phyloP scores from a whole-genome alignment of 2,329 filamentous ascomycete species.

The Sphaerulina vaccinii region DNA sequence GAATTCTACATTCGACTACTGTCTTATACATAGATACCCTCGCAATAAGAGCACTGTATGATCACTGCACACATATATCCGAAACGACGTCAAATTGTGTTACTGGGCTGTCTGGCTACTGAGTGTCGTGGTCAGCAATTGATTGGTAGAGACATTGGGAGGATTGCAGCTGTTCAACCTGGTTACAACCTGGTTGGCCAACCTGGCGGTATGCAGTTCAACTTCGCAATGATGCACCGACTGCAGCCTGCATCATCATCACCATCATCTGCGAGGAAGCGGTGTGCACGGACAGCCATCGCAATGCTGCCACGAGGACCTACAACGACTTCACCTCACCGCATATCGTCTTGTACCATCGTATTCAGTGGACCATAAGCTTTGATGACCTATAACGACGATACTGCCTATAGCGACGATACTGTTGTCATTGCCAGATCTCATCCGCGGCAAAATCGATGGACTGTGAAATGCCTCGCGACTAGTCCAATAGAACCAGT shows the following conservation, averaged over 20 bases:
- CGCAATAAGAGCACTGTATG: too few relatives aligned
- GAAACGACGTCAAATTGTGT: too few relatives aligned
- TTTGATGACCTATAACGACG: background rate
- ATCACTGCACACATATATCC: too few relatives aligned
- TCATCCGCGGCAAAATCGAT: too few relatives aligned
- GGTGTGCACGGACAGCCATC: background rate
- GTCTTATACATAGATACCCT: slow-evolving; percentile 1
- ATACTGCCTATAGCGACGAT: too few relatives aligned
- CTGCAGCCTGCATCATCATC: background rate
- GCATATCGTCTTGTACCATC: slow-evolving; percentile 1
- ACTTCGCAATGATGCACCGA: background rate
- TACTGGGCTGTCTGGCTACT: too few relatives aligned
- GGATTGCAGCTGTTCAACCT: slow-evolving; percentile 1
- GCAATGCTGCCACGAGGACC: slow-evolving; percentile 1
- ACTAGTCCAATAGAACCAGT: too few relatives aligned
- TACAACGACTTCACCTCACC: background rate
- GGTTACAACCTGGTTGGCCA: slow-evolving; percentile 2
- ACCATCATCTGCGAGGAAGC: background rate
- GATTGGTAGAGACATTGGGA: too few relatives aligned
- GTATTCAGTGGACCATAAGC: background rate
- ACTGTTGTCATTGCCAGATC: too few relatives aligned
- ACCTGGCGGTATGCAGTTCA: background rate
- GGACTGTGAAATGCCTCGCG: too few relatives aligned
- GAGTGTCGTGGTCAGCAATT: too few relatives aligned
- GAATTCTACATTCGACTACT: slow-evolving; percentile 5